Evolutionary conservation across 192 early-diverging fungal species (phyloP).

Genomic region (Globomyces pollinis-pini): DNA sequence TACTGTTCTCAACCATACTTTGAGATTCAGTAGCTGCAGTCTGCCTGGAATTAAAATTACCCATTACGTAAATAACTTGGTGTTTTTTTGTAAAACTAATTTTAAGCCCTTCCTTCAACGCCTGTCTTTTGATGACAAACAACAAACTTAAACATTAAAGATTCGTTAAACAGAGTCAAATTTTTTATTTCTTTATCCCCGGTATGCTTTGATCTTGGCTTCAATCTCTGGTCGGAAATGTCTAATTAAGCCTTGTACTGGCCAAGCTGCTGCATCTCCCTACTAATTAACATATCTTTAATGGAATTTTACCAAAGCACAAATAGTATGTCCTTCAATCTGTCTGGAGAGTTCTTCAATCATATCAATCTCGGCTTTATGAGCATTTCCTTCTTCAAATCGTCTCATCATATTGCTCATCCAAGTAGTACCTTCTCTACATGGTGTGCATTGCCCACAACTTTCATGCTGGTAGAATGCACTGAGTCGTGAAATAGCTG

Average conservation of each 20-base stretch:
- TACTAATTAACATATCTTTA: too few relatives aligned
- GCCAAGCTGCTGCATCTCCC: constrained; percentile 98
- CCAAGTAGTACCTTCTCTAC: constrained; percentile 94
- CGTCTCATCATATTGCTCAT: constrained; percentile 92
- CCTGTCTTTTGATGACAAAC: too few relatives aligned
- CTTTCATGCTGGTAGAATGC: constrained; percentile 97
- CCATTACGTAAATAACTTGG: too few relatives aligned
- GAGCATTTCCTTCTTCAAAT: constrained; percentile 81
- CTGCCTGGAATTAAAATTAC: too few relatives aligned
- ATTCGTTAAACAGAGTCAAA: too few relatives aligned
- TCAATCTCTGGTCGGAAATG: constrained; percentile 87
- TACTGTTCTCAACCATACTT: too few relatives aligned
- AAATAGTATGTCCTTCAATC: constrained; percentile 99
- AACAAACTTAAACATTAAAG: too few relatives aligned
- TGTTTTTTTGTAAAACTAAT: too few relatives aligned
- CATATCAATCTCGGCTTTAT: constrained; percentile 85
- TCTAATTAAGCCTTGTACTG: constrained; percentile 89
- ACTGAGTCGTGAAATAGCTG: constrained; percentile 83
- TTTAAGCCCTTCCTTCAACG: too few relatives aligned
- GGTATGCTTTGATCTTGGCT: constrained; percentile 34
- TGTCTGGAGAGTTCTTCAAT: constrained; percentile 90
- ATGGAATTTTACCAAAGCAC: constrained; percentile 63
- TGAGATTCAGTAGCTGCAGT: too few relatives aligned
- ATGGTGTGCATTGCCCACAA: constrained; percentile 99
- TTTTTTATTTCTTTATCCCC: too few relatives aligned